A percentile compares a stretch with the other conserved stretches of the same genome.
Conservation (phyloP, 495 filamentous ascomycete species). For the Podospora bellae-mahoneyi region DNA sequence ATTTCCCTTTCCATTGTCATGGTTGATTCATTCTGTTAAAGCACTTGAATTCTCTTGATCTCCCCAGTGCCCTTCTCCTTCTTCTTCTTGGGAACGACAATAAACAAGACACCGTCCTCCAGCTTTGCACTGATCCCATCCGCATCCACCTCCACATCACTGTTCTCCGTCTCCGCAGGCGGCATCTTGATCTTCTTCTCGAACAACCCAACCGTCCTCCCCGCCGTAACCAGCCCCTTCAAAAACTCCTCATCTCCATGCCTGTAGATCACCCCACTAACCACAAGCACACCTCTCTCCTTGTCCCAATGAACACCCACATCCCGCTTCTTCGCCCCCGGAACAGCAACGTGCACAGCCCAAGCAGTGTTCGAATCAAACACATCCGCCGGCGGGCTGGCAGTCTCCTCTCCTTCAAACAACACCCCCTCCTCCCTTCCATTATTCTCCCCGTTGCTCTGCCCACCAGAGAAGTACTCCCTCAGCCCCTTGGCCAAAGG, state of each 20-base stretch:
- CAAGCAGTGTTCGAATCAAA: slow-evolving; percentile 64
- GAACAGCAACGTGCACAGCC: slow-evolving; percentile 67
- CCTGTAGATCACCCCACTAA: slow-evolving; percentile 68
- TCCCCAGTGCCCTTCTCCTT: slow-evolving; percentile 51
- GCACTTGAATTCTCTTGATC: slow-evolving; percentile 55
- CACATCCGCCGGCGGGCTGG: slow-evolving; percentile 65
- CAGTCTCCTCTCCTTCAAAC: slow-evolving; percentile 37
- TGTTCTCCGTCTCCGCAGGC: slow-evolving; percentile 42
- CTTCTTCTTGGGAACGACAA: slow-evolving; percentile 61
- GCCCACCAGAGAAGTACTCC: slow-evolving; percentile 30
- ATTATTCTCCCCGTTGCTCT: background rate
- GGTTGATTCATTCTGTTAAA: slow-evolving; percentile 38
- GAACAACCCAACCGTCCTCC: slow-evolving; percentile 70
- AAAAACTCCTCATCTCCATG: slow-evolving; percentile 70
- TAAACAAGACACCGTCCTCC: slow-evolving; percentile 56
- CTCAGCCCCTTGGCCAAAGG: slow-evolving; percentile 43
- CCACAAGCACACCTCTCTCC: slow-evolving; percentile 58
- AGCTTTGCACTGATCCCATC: slow-evolving; percentile 68
- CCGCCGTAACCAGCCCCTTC: slow-evolving; percentile 56
- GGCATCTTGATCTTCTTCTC: slow-evolving; percentile 63
- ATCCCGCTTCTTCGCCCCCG: slow-evolving; percentile 75
- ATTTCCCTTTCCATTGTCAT: background rate
- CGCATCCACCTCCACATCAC: slow-evolving; percentile 60
- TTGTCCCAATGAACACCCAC: slow-evolving; percentile 71
- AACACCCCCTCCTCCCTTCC: background rate